Conservation (phyloP, 2,329 filamentous ascomycete genomes). For the Rhexocercosporidium sp. region DNA sequence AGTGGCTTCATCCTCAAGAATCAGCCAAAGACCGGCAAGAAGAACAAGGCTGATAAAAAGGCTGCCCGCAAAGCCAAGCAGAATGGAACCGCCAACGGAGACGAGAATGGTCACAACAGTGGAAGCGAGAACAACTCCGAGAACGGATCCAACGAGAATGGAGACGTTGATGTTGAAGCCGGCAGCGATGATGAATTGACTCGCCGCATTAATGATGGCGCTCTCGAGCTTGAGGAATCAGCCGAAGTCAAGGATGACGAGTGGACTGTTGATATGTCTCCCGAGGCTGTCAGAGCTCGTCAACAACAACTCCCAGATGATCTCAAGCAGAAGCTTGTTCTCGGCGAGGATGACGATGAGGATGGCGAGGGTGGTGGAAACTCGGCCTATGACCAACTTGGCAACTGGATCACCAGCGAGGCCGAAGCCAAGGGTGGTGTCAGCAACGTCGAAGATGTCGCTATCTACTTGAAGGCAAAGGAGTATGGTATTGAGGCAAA, state of each 20-base stretch:
- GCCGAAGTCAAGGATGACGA: slow-evolving; percentile 80
- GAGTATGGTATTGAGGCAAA: slow-evolving; percentile 93
- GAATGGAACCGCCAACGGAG: slow-evolving; percentile 58
- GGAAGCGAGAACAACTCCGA: slow-evolving; percentile 71
- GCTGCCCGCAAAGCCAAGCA: slow-evolving; percentile 87
- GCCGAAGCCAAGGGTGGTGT: slow-evolving; percentile 75
- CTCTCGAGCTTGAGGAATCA: slow-evolving; percentile 72
- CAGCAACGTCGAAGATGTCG: slow-evolving; percentile 82
- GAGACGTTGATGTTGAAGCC: slow-evolving; percentile 64
- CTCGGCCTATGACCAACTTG: slow-evolving; percentile 87
- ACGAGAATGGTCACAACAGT: slow-evolving; percentile 59
- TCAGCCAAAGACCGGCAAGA: slow-evolving; percentile 91
- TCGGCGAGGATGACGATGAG: slow-evolving; percentile 79
- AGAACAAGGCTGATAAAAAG: slow-evolving; percentile 92
- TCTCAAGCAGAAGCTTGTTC: slow-evolving; percentile 88
- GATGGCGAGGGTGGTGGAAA: slow-evolving; percentile 77
- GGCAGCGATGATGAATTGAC: slow-evolving; percentile 92
- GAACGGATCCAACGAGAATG: slow-evolving; percentile 55
- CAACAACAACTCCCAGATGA: slow-evolving; percentile 92
- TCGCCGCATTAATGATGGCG: slow-evolving; percentile 71
- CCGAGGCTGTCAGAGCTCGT: slow-evolving; percentile 92
- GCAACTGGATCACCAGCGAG: slow-evolving; percentile 85
- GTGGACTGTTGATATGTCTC: slow-evolving; percentile 97
- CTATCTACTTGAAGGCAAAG: slow-evolving; percentile 96
- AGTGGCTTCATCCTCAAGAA: slow-evolving; percentile 98